phyloP scores from a whole-genome alignment of 2,329 filamentous ascomycete genomes.

The Monosporascus sp. region DNA sequence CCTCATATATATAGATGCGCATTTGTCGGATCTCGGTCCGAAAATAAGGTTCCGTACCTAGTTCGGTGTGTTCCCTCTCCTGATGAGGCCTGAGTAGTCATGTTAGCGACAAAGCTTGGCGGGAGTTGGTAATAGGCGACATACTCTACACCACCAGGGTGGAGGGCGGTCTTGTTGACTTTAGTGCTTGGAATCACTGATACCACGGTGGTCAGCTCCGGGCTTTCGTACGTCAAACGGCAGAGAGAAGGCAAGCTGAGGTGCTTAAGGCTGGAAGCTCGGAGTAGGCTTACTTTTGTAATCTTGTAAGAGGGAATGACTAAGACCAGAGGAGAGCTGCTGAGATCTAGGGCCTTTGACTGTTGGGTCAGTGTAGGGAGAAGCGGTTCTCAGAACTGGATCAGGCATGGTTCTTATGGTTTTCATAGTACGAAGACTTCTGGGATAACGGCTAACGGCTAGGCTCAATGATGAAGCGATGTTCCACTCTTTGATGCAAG shows the following conservation, averaged over 20 bases:
- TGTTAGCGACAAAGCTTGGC: conserved; percentile 20
- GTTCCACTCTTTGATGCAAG: conserved; percentile 20
- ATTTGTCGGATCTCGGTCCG: conserved; percentile 1
- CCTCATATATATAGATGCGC: background rate
- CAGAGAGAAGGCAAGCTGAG: background rate
- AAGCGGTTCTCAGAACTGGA: conserved; percentile 36
- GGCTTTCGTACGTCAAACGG: background rate
- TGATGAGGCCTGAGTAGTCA: conserved; percentile 54
- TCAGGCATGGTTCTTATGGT: conserved; percentile 30
- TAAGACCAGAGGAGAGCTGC: conserved; percentile 29
- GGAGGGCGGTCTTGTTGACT: conserved; percentile 88
- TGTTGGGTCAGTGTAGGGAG: conserved; percentile 38
- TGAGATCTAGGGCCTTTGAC: conserved; percentile 39
- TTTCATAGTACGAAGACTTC: conserved; percentile 11
- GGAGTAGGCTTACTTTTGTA: conserved; percentile 18
- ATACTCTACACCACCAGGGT: conserved; percentile 86
- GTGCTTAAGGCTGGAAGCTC: background rate
- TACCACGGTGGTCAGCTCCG: conserved; percentile 11
- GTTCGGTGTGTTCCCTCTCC: conserved; percentile 79
- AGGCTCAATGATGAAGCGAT: conserved; percentile 13
- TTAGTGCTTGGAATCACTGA: conserved; percentile 49
- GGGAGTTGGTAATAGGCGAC: conserved; percentile 32
- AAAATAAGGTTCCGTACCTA: conserved; percentile 46
- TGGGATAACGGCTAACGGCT: conserved; percentile 10
- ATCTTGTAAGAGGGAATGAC: conserved; percentile 23